Base-by-base conservation (phyloP, 805 yeast genomes). In the Yamadazyma phyllophila region DNA sequence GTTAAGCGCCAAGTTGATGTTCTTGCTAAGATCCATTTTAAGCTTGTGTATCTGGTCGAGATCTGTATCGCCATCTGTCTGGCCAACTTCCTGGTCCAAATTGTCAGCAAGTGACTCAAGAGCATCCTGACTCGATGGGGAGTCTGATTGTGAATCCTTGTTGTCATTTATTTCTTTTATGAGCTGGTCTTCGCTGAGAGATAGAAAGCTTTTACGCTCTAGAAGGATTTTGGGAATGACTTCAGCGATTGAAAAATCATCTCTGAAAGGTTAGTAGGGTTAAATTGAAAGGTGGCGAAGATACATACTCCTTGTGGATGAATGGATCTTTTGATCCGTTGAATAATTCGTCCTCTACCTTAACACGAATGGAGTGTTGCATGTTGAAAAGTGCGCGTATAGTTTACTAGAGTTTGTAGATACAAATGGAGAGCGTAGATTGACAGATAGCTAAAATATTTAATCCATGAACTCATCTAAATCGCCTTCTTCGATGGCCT, bases 1-100 rank as follows among this genome's bases (percentile, higher is more conserved):
- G 60, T 92, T 94, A 54, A 88, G 70, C 1, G 98, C 96, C 0
- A 80, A 63, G 44, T 79, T 76, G 26, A 86, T 71, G 36, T 73
- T 69, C 13, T 67, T 71, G 12, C 82, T 54, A 35, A 84, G 72
- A 47, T 81, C 80, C n/a, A 66, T 59, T 57, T 81, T 81, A 13
- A 78, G 72, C 36, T 68, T 69, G 39, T 68, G 63, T 54, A 82
- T 82, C 8, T 68, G 67, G 37, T 71, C 24, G 24, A 20, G 24
- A 20, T 20, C 24, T 6, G 24, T 20, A 20, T 20, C 24, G 24
- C 24, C 24, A 20, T 20, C 24, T 20, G 24, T 20, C 24, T 4
- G 24, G 24, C 24, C 24, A 20, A 6, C 6, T 6, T 20, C 59
- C 26, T 47, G 34, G 9, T 47, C 58, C 31, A 34, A 41, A 13